These are phyloP conservation scores for Paraphaeosphaeria minitans DNA, from an alignment of 2,329 filamentous ascomycete genomes.

Conservation along the genomic window DNA sequence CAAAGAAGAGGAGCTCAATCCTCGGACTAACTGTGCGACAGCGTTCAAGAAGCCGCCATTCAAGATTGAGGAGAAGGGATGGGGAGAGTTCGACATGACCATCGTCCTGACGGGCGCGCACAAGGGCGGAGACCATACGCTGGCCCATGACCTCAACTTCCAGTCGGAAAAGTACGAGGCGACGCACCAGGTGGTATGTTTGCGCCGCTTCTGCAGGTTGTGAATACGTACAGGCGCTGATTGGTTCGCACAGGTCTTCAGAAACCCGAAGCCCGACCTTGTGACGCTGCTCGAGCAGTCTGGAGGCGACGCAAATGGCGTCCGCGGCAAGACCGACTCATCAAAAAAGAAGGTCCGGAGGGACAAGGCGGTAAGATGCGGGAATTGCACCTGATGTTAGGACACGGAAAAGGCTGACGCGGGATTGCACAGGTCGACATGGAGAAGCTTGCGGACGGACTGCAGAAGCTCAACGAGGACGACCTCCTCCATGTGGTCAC, in stretches of 20 bases:
- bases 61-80: conserved; percentile 88
- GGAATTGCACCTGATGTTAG: not conserved
- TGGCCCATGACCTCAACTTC: conserved; percentile 94
- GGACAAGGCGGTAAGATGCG: conserved; percentile 60
- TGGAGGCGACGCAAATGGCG: conserved; percentile 66
- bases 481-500: conserved; percentile 94
- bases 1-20: no score
- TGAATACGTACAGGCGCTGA: conserved; percentile 13
- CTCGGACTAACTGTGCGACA: conserved; percentile 15
- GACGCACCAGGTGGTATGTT: conserved; percentile 72
- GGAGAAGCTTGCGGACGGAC: conserved; percentile 92
- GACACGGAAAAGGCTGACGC: not conserved
- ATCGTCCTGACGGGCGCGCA: conserved; percentile 83
- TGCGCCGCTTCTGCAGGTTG: not conserved
- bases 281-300: conserved; percentile 80
- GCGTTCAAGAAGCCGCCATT: conserved; percentile 84
- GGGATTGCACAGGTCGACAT: conserved; percentile 69
- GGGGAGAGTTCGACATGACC: conserved; percentile 97
- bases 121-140: conserved; percentile 79
- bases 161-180: conserved; percentile 78
- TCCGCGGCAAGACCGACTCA: conserved; percentile 68
- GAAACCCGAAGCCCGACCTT: conserved; percentile 89
- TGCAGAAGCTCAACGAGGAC: conserved; percentile 89
- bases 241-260: conserved; percentile 66
- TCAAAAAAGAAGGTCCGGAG: conserved; percentile 77